Percentiles rank a stretch among this genome's conserved stretches.
These are phyloP conservation scores for Penicillium palitans DNA, from an alignment of 2,329 filamentous ascomycete species.

Conservation along the genomic window DNA sequence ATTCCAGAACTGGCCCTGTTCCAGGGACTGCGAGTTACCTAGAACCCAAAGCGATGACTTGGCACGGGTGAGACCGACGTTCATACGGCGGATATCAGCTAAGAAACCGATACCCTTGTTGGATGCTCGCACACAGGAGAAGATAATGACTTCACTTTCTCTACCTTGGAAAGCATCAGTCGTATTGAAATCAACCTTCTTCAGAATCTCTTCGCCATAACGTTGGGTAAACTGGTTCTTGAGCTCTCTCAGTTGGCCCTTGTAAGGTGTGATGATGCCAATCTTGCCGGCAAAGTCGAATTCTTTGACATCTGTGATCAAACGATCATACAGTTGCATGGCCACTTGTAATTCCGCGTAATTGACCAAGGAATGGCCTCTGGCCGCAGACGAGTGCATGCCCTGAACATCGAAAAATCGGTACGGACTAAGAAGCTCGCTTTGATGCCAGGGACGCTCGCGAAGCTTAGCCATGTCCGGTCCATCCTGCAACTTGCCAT, in stretches of 20 bases:
- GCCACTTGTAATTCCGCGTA: constrained; percentile 82
- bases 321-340: constrained; percentile 76
- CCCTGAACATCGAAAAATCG: constrained; percentile 97
- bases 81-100: constrained; percentile 98
- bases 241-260: constrained; percentile 82
- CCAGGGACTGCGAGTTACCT: constrained; percentile 82
- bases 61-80: constrained; percentile 93
- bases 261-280: constrained; percentile 97
- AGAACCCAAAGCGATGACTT: constrained; percentile 97
- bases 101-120: constrained; percentile 97
- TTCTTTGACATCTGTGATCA: constrained; percentile 68
- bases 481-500: constrained; percentile 81
- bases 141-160: constrained; percentile 97
- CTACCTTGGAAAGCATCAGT: constrained; percentile 97
- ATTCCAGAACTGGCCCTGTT: constrained; percentile 88
- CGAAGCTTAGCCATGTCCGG: constrained; percentile 76
- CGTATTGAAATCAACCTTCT: constrained; percentile 93
- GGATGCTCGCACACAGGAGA: constrained; percentile 93
- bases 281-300: constrained; percentile 79
- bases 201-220: constrained; percentile 74
- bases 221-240: constrained; percentile 69
- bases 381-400: constrained; percentile 75
- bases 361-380: constrained; percentile 89
- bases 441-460: constrained; percentile 80
- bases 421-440: constrained; percentile 80